A percentile compares a stretch with the other conserved stretches of the same genome.
phyloP scores from a whole-genome alignment of 352 stramenopile genomes.

The Phytophthora chlamydospora region DNA sequence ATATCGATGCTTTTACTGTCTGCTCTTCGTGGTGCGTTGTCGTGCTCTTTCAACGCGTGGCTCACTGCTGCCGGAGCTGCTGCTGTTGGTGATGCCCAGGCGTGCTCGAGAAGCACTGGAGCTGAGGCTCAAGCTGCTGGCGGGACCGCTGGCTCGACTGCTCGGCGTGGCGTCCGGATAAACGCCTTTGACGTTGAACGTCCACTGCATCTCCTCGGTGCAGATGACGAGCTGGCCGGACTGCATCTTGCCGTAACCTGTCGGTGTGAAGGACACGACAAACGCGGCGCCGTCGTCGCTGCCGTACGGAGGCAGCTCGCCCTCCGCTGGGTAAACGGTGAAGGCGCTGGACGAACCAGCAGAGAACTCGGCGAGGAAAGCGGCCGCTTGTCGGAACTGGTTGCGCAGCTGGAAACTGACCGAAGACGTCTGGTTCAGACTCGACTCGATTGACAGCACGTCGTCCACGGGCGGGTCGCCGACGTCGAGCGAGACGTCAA shows the following conservation, averaged over 20 bases:
- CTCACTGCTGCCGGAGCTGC: conserved; percentile 2
- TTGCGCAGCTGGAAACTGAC: conserved; percentile 90
- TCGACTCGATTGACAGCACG: conserved; percentile 86
- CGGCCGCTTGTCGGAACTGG: conserved; percentile 73
- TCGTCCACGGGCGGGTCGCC: conserved; percentile 88
- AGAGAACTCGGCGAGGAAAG: conserved; percentile 90
- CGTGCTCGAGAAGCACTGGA: conserved; percentile 43
- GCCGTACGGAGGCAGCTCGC: conserved; percentile 76
- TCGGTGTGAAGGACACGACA: conserved; percentile 91
- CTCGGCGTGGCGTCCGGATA: conserved; percentile 68
- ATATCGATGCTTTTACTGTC: no score
- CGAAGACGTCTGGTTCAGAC: conserved; percentile 83
- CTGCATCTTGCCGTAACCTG: conserved; percentile 92
- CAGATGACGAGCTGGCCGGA: conserved; percentile 86
- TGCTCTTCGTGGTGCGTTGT: no score
- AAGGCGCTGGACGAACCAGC: conserved; percentile 88
- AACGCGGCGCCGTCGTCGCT: conserved; percentile 78
- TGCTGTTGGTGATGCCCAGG: conserved; percentile 23
- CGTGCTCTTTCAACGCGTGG: conserved; percentile 6
- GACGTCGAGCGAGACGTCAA: conserved; percentile 85
- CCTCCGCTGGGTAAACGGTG: conserved; percentile 83
- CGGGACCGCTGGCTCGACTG: conserved; percentile 41
- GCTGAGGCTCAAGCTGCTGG: conserved; percentile 46
- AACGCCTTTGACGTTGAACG: conserved; percentile 90
- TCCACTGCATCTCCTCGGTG: conserved; percentile 94